These are phyloP conservation scores for Xerocomellus amylosporus DNA, from an alignment of 768 basidiomycete genomes.

Conservation along the genomic window DNA sequence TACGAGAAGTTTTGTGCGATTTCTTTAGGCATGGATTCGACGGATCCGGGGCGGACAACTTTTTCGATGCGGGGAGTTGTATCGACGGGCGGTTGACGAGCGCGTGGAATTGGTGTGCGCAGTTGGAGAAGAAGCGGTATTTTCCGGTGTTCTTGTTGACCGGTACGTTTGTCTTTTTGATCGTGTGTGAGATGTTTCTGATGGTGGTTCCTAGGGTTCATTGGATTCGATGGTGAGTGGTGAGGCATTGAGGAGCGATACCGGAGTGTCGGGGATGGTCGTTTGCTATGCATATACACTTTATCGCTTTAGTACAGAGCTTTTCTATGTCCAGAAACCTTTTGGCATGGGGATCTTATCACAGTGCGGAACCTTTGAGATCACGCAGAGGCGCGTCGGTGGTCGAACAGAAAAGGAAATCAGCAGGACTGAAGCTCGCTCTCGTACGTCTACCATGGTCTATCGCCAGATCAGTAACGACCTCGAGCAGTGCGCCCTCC, in stretches of 20 bases:
- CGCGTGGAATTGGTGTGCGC: slow-evolving; percentile 91
- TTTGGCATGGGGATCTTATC: too few relatives aligned
- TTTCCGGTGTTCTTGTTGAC: slow-evolving; percentile 77
- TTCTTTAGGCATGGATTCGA: slow-evolving; percentile 89
- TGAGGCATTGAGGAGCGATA: slow-evolving; percentile 37
- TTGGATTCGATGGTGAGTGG: slow-evolving; percentile 87
- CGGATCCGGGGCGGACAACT: slow-evolving; percentile 88
- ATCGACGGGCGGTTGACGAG: slow-evolving; percentile 86
- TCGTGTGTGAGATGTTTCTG: too few relatives aligned
- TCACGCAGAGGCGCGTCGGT: too few relatives aligned
- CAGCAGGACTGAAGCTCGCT: too few relatives aligned
- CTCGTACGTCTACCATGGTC: neutral
- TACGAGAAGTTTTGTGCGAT: slow-evolving; percentile 71
- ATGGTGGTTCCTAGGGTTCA: slow-evolving; percentile 62
- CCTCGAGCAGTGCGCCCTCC: neutral
- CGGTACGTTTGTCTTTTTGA: slow-evolving; percentile 42
- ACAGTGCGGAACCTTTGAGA: too few relatives aligned
- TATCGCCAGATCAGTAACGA: neutral
- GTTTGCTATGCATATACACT: neutral
- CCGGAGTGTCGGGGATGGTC: neutral
- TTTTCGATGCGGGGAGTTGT: slow-evolving; percentile 82
- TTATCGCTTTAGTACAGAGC: too few relatives aligned
- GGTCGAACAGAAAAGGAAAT: too few relatives aligned
- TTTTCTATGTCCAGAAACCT: too few relatives aligned
- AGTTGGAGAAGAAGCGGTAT: slow-evolving; percentile 81